Percentiles rank a stretch among this genome's conserved stretches.
Conservation (phyloP, 2,329 filamentous ascomycete species). For the Fusarium sp. region DNA sequence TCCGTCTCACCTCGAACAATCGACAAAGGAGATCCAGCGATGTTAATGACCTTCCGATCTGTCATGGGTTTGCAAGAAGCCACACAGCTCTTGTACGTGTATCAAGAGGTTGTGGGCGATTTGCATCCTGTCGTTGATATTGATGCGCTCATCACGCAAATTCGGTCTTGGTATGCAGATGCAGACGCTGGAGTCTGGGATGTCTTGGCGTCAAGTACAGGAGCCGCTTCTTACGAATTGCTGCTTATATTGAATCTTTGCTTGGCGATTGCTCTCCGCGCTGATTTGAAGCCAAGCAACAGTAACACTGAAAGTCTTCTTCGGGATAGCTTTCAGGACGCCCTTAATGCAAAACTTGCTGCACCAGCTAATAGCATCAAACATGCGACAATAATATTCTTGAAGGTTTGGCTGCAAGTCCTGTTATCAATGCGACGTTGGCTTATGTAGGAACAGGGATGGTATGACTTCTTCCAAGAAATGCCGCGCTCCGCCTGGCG, state of each 20-base stretch:
- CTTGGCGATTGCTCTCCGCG: slow-evolving; percentile 24
- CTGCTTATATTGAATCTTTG: slow-evolving; percentile 29
- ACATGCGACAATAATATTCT: slow-evolving; percentile 28
- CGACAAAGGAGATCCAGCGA: slow-evolving; percentile 26
- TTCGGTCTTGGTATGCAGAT: slow-evolving; percentile 27
- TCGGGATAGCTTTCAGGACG: slow-evolving; percentile 33
- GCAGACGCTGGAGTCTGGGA: slow-evolving; percentile 27
- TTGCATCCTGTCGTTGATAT: slow-evolving; percentile 35
- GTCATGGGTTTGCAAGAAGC: slow-evolving; percentile 25
- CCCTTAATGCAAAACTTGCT: slow-evolving; percentile 34
- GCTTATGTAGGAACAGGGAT: slow-evolving; percentile 28
- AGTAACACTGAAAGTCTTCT: slow-evolving; percentile 19
- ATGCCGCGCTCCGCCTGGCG: slow-evolving; percentile 47
- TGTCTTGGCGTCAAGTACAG: slow-evolving; percentile 19
- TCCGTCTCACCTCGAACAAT: slow-evolving; percentile 7
- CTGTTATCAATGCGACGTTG: not conserved
- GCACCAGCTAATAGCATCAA: slow-evolving; percentile 33
- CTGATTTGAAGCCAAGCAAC: slow-evolving; percentile 11
- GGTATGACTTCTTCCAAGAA: slow-evolving; percentile 49
- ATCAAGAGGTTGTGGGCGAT: slow-evolving; percentile 32
- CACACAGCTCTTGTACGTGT: slow-evolving; percentile 22
- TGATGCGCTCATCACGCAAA: slow-evolving; percentile 18
- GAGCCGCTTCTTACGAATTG: slow-evolving; percentile 18
- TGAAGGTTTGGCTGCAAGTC: slow-evolving; percentile 12
- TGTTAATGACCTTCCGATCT: slow-evolving; percentile 30